These are phyloP conservation scores for Lentinula novae-zelandiae DNA, from an alignment of 1,284 basidiomycete genomes.

Conservation along the genomic window DNA sequence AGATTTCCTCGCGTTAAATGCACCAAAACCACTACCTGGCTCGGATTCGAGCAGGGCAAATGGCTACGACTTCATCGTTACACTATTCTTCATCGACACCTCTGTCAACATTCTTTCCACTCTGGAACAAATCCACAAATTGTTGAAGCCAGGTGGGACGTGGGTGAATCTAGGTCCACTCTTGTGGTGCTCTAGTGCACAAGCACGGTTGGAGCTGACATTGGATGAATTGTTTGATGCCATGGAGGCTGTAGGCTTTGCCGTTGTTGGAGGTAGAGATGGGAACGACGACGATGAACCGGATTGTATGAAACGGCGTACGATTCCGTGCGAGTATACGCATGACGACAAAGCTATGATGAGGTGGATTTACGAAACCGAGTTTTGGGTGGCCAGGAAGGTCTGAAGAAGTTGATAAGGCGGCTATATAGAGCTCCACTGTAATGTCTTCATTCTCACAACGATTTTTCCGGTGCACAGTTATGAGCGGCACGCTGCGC, in stretches of 20 bases:
- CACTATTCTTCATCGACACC: conserved; percentile 71
- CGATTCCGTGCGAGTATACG: conserved; percentile 62
- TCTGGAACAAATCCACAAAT: conserved; percentile 45
- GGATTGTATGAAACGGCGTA: conserved; percentile 29
- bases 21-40: background rate
- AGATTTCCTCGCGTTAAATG: conserved; percentile 47
- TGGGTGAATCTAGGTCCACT: conserved; percentile 72
- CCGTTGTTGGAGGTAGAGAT: conserved; percentile 27
- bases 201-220: conserved; percentile 55
- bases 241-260: conserved; percentile 50
- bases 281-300: conserved; percentile 15
- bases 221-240: conserved; percentile 55
- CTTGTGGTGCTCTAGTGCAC: conserved; percentile 54
- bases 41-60: background rate
- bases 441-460: too few species aligned
- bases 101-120: conserved; percentile 55
- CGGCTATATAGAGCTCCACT: too few species aligned
- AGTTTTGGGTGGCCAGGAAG: conserved; percentile 62
- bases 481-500: too few species aligned
- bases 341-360: conserved; percentile 60
- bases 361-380: conserved; percentile 60
- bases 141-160: conserved; percentile 53
- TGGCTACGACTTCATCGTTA: conserved; percentile 57
- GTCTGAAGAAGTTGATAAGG: background rate
- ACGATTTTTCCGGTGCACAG: too few species aligned